These are phyloP conservation scores for Fusarium pseudocircinatum DNA, from an alignment of 2,329 filamentous ascomycete species.

Conservation along the genomic window DNA sequence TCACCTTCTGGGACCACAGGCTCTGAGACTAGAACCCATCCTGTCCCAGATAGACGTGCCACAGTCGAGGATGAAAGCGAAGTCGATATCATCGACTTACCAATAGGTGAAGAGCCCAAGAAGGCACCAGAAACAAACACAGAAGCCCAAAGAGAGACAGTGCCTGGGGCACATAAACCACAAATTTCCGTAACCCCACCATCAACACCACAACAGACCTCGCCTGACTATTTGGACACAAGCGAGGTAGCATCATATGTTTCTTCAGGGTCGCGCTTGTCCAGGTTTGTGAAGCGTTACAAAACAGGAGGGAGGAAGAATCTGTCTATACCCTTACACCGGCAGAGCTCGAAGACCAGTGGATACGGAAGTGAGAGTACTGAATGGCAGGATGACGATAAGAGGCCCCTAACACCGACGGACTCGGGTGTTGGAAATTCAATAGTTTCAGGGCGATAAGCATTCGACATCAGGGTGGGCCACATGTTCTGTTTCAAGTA, in stretches of 20 bases:
- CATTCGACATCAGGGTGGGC: accelerated
- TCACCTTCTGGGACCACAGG: not conserved
- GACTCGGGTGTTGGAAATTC: constrained; percentile 27
- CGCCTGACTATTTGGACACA: not conserved
- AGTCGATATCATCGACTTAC: not conserved
- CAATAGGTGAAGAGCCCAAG: not conserved
- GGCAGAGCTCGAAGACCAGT: not conserved
- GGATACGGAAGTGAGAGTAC: not conserved
- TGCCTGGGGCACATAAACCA: not conserved
- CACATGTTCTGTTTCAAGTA: not conserved
- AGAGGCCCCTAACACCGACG: not conserved
- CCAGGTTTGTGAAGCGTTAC: not conserved
- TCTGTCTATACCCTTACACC: not conserved
- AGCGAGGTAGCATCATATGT: not conserved
- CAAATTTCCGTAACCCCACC: not conserved
- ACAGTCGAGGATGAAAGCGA: not conserved
- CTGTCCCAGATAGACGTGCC: not conserved
- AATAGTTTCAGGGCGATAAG: not conserved
- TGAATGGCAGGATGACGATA: not conserved
- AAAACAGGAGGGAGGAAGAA: not conserved
- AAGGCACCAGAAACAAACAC: accelerated
- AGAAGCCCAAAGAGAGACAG: not conserved
- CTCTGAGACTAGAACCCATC: accelerated
- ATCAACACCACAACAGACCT: not conserved
- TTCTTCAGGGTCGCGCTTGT: constrained; percentile 4